Evolutionary conservation across 345 rosid species (phyloP), one percentile per base, ranked within the genome.

Genomic region (Pistacia atlantica): DNA sequence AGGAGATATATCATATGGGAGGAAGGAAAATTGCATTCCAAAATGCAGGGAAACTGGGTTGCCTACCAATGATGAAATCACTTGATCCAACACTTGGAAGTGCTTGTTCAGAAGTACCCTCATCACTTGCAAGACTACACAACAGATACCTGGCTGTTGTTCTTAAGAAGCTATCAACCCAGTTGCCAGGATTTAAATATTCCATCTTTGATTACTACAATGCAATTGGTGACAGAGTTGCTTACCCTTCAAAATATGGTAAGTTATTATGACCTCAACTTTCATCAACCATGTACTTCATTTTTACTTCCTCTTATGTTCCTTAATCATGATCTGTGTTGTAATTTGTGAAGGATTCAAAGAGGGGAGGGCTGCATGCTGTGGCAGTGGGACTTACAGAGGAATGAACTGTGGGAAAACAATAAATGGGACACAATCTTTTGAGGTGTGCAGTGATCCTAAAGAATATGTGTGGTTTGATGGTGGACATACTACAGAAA

Each of bases 201-300:
- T 72, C 82, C 0, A 60, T 83, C 5, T 80, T 85, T 62, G 84
- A 85, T 70, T 85, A 79, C 77, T 80, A 82, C 84, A 69, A 69
- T 28, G 61, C 74, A 22, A 62, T 79, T 8, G 14, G 28, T 17
- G 64, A 67, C 17, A 58, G 78, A 60, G 28, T 73, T 0, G 12
- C 4, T 4, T 20, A 79, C 35, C 74, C 81, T 1, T 31, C 74
- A 17, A 72, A 67, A 52, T 79, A 79, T 42, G 81, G 81, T 79
- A 59, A 2, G 46, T 42, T 42, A 31, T 31, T 31, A 7, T 42
- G 9, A 42, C 46, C 46, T 42, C 46, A 42, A 42, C 46, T 42
- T 42, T 42, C 46, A 42, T 42, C 46, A 42, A 7, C 8, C 46
- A 42, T 42, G 45, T 5, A 31, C 42, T 38, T 38, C 42, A 38